Percentiles rank a stretch among this genome's conserved stretches.
Conservation (phyloP, 2,329 filamentous ascomycete species). For the Fusarium mundagurra region DNA sequence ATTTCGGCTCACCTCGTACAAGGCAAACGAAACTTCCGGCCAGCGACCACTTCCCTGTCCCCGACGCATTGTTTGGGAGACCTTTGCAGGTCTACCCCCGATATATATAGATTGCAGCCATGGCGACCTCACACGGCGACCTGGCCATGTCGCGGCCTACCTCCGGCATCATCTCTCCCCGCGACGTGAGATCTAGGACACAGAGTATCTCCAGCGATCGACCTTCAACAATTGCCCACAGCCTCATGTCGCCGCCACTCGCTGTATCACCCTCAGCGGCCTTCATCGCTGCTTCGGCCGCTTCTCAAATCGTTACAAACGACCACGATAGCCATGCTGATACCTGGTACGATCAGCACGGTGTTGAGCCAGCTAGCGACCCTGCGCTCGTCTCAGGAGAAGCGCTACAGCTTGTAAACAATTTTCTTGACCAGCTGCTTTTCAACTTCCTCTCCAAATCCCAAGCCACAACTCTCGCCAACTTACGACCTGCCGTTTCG, state of each 20-base stretch:
- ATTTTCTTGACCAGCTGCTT: conserved; percentile 91
- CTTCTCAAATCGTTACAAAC: conserved; percentile 90
- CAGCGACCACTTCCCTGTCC: conserved; percentile 28
- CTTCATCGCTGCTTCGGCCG: conserved; percentile 88
- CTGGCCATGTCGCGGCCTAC: conserved; percentile 46
- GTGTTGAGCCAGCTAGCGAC: conserved; percentile 71
- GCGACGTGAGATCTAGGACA: conserved; percentile 58
- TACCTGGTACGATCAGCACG: conserved; percentile 75
- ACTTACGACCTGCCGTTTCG: conserved; percentile 81
- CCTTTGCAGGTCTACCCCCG: conserved; percentile 36
- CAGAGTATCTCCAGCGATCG: conserved; percentile 78
- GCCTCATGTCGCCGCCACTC: conserved; percentile 72
- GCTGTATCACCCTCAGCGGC: conserved; percentile 79
- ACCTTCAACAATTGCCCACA: conserved; percentile 67
- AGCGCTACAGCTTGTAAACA: conserved; percentile 84
- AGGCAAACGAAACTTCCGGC: conserved; percentile 24
- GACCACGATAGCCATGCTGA: conserved; percentile 81
- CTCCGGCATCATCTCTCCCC: conserved; percentile 48
- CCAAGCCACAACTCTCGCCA: conserved; percentile 78
- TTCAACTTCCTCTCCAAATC: conserved; percentile 88
- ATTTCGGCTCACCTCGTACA: conserved; percentile 34
- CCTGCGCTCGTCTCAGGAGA: conserved; percentile 76
- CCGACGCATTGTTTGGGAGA: conserved; percentile 29
- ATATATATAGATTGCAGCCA: conserved; percentile 39
- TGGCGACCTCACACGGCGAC: conserved; percentile 44